Evolutionary conservation across 2,329 filamentous ascomycete genomes (phyloP), one percentile per base, ranked within the genome.

Genomic region (Pyrenochaeta sp.): DNA sequence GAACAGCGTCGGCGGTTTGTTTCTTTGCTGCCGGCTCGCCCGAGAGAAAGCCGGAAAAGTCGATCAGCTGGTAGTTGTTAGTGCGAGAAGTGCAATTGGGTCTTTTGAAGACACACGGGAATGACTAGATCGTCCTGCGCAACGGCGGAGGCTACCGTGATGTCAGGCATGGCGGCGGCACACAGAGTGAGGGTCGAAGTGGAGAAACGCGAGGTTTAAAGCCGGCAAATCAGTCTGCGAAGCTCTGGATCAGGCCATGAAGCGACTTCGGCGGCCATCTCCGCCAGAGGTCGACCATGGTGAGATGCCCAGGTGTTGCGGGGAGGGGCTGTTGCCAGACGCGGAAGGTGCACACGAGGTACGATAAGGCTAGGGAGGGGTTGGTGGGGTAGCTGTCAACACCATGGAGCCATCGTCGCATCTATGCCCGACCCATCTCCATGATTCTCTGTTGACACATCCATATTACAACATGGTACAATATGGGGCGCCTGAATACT

Each of bases 41-140:
- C 44, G 79, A 72, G 35, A 89, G 81, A 71, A 92, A 94, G 29
- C 78, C 78, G 9, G 82, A 83, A 68, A 95, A 92, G 77, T 95
- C 85, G 65, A 92, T 88, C 59, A 91, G 80, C 88, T 91, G 45
- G 6, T 2, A 5, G 14, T 19, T 4, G 28, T 50, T 23, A 49
- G 36, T 3, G 13, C 2, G 8, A 18, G 10, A 27, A n/a, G n/a
- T n/a, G n/a, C n/a, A n/a, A n/a, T n/a, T n/a, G n/a, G n/a, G n/a
- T n/a, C n/a, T n/a, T n/a, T 8, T 23, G 3, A 4, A n/a, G 9
- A 9, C 32, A 10, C 58, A 71, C 71, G 3, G 71, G 71, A 34
- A 73, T 73, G 37, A 69, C 61, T 15, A 72, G 51, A 34, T 72
- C 65, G 39, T 72, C 70, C 43, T 72, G 66, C 9, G 67, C 61